These are phyloP conservation scores for Acanthamoeba triangularis DNA, from an alignment of 208 protist species.

Conservation along the genomic window DNA sequence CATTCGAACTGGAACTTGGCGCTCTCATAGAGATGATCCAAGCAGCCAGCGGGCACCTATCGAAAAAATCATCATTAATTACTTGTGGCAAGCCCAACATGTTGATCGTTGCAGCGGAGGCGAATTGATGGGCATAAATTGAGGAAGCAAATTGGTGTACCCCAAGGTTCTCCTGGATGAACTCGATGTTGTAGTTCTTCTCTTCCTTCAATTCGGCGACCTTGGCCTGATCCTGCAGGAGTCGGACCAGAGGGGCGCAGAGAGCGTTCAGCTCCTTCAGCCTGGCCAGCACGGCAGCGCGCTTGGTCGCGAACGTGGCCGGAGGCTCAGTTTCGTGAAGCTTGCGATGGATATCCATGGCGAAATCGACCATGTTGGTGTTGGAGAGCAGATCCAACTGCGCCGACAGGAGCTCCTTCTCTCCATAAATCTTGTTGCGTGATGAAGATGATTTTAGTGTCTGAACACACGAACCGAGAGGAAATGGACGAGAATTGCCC, in stretches of 20 bases:
- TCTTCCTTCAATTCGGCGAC: constrained; percentile 80
- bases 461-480: neutral
- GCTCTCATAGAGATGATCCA: constrained; percentile 87
- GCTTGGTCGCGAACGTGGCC: constrained; percentile 57
- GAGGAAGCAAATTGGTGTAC: constrained; percentile 74
- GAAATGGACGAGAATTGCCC: neutral
- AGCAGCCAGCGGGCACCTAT: constrained; percentile 58
- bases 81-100: neutral
- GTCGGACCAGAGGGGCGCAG: constrained; percentile 55
- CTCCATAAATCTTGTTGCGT: constrained; percentile 79
- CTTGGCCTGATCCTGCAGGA: constrained; percentile 76
- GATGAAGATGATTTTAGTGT: neutral
- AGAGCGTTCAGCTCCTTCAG: constrained; percentile 67
- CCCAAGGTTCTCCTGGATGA: constrained; percentile 78
- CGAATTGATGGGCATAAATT: neutral
- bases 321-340: constrained; percentile 80
- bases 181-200: constrained; percentile 81
- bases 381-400: constrained; percentile 84
- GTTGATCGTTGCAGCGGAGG: neutral
- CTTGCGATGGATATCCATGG: constrained; percentile 81
- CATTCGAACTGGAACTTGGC: constrained; percentile 90
- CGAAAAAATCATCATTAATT: neutral
- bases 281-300: constrained; percentile 79
- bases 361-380: constrained; percentile 89
- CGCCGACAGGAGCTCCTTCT: constrained; percentile 80